Evolutionary conservation across 2,329 filamentous ascomycete species (phyloP).

Genomic region (Ophiognomonia clavigignenti-juglandacearum): DNA sequence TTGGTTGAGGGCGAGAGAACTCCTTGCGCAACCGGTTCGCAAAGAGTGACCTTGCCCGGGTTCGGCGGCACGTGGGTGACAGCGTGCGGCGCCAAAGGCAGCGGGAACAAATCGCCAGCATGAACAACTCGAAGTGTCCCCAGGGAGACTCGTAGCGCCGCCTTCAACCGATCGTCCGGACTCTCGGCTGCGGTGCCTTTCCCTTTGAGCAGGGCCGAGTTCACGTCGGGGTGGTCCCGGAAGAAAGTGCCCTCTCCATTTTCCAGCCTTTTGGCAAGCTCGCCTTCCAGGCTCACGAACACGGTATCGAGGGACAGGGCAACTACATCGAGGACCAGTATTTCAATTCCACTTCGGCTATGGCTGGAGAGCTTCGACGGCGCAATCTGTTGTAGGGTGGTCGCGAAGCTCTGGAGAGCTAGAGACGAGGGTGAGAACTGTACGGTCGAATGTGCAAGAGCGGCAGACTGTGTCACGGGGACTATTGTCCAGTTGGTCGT

Average conservation of each 20-base stretch:
- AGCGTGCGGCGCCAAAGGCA: constrained; percentile 78
- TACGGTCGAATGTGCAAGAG: constrained; percentile 70
- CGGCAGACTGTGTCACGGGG: constrained; percentile 61
- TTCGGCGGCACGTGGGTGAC: constrained; percentile 81
- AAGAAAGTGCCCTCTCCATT: constrained; percentile 81
- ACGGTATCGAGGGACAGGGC: constrained; percentile 79
- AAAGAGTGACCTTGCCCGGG: constrained; percentile 84
- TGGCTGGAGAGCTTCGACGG: constrained; percentile 70
- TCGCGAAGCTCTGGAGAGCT: constrained; percentile 74
- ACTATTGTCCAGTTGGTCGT: constrained; percentile 80
- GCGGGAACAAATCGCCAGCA: constrained; percentile 69
- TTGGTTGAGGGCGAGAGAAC: constrained; percentile 71
- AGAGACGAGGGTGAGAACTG: constrained; percentile 70
- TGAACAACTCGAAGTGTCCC: constrained; percentile 72
- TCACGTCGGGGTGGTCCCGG: constrained; percentile 47
- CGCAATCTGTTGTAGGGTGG: constrained; percentile 65
- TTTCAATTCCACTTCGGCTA: constrained; percentile 74
- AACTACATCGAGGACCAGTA: constrained; percentile 74
- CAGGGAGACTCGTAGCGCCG: constrained; percentile 70
- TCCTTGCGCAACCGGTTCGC: constrained; percentile 90
- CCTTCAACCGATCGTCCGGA: constrained; percentile 54
- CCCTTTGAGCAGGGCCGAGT: constrained; percentile 26
- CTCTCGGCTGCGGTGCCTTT: constrained; percentile 26
- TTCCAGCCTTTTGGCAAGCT: constrained; percentile 73
- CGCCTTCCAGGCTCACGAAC: constrained; percentile 79